Evolutionary conservation across 1,284 basidiomycete species (phyloP), one percentile per base, ranked within the genome.

Genomic region (Puccinia polysora): DNA sequence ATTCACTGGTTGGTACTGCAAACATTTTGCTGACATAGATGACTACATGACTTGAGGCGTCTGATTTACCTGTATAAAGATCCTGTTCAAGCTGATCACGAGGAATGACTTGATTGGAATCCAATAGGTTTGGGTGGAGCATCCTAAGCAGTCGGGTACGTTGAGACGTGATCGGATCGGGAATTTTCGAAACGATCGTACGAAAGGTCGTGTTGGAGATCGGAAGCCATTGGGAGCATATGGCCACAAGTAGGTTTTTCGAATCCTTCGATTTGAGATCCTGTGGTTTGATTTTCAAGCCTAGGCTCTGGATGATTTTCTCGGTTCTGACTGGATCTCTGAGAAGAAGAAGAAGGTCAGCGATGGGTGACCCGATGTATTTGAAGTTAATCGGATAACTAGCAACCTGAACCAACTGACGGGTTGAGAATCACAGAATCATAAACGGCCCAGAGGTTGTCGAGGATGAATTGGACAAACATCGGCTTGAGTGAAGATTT

Each of bases 21-120:
- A 98, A 97, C 95, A 98, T 98, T 80, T 98, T 98, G 83, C 91
- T 96, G 67, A 98, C 89, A 79, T 95, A 96, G 3, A 87, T 91
- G 14, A 88, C 85, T n/a, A 92, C 82, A 68, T 82, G 85, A 0
- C 87, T 86, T 3, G 84, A 83, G 2, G 85, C 77, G 0, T 78
- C 82, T n/a, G 85, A 43, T 73, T 86, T 85, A 68, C 90, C 90
- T 0, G 84, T 80, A 81, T 89, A 97, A 10, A 98, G 82, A 73
- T 90, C 88, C 75, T 83, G 81, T 80, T 98, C 94, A 28, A 96
- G 82, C 75, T 88, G 87, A 78, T 88, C 91, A 75, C 85, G 86
- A 1, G 91, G 87, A 45, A 83, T 80, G 7, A 82, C 76, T 84
- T 78, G 1, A 82, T 84, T 15, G 83, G 78, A 75, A 86, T 85